Evolutionary conservation across 495 filamentous ascomycete genomes (phyloP).

Genomic region (Tricharina praecox): DNA sequence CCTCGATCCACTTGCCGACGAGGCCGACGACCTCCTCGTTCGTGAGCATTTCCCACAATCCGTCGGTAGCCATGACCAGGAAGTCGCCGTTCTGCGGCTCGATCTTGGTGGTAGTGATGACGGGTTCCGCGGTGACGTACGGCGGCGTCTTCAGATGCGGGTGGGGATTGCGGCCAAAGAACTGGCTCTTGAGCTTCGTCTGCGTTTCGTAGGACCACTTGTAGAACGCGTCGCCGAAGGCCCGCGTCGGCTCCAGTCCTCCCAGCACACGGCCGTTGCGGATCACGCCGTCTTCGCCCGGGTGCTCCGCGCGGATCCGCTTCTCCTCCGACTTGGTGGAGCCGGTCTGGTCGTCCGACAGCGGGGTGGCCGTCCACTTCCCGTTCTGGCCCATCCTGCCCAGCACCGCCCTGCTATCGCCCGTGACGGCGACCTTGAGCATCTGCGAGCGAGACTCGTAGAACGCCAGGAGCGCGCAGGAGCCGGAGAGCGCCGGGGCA

Average conservation of each 20-base stretch:
- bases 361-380: conserved; percentile 80
- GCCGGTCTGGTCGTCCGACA: conserved; percentile 88
- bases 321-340: conserved; percentile 65
- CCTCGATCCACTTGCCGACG: conserved; percentile 91
- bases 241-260: conserved; percentile 74
- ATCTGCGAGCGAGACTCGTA: conserved; percentile 75
- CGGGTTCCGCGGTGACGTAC: conserved; percentile 92
- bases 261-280: conserved; percentile 79
- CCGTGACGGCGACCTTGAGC: conserved; percentile 80
- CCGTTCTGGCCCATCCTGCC: conserved; percentile 60
- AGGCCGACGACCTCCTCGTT: conserved; percentile 97
- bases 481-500: conserved; percentile 83
- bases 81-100: conserved; percentile 85
- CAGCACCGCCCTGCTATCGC: conserved; percentile 84
- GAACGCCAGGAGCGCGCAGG: conserved; percentile 89
- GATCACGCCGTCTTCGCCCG: conserved; percentile 69
- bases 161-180: conserved; percentile 63
- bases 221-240: conserved; percentile 91
- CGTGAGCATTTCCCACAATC: conserved; percentile 97
- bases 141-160: conserved; percentile 73
- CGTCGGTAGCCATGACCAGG: conserved; percentile 89
- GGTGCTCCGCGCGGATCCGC: conserved; percentile 68
- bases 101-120: conserved; percentile 89
- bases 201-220: conserved; percentile 83
- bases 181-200: conserved; percentile 59